Conservation (phyloP, 257 asterid genomes). For the Pogostemon cablin region DNA sequence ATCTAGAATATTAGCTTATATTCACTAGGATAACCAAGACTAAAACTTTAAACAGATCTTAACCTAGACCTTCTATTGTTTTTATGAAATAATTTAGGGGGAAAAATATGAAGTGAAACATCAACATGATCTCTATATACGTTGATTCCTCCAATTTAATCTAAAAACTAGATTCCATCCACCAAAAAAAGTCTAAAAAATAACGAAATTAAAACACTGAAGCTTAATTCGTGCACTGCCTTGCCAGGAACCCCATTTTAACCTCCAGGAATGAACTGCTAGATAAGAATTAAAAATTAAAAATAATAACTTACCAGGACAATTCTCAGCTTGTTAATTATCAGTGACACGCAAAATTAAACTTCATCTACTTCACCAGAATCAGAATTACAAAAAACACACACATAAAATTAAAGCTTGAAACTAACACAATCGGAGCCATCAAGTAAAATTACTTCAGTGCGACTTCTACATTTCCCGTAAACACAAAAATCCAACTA, state of each 20-base stretch:
- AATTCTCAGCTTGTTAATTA: conserved; percentile 32
- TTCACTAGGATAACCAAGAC: too few relatives aligned
- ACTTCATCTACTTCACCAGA: conserved; percentile 14
- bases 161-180: neutral
- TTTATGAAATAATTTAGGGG: neutral
- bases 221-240: conserved; percentile 66
- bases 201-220: neutral
- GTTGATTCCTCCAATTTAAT: conserved; percentile 4
- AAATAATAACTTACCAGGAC: conserved; percentile 49
- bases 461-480: neutral
- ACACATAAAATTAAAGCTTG: neutral
- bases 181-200: neutral
- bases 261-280: neutral
- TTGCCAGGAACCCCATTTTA: conserved; percentile 42
- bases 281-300: neutral
- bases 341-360: neutral
- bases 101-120: neutral
- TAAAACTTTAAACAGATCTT: neutral
- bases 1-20: too few relatives aligned
- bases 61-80: neutral
- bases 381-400: conserved; percentile 16
- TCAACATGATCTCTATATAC: conserved; percentile 7
- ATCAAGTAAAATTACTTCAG: conserved; percentile 11
- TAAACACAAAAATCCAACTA: conserved; percentile 17
- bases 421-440: neutral